Conservation (phyloP, 176 grass and related monocot species). For the Cymbopogon citratus region DNA sequence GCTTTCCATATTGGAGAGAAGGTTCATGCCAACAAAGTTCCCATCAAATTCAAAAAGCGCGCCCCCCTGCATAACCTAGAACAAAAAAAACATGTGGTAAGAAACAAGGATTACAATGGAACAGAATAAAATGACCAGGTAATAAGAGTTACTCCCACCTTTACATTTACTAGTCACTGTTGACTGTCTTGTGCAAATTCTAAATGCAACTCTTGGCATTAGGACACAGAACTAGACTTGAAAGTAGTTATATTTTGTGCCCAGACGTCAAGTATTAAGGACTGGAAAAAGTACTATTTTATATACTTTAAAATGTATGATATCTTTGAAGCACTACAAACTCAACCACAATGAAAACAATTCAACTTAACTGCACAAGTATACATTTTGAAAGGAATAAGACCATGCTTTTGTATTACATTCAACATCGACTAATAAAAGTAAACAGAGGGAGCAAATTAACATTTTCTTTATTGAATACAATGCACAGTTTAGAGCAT, state of each 20-base stretch:
- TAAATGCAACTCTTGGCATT: background rate
- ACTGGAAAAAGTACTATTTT: background rate
- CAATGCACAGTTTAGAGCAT: background rate
- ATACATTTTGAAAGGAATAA: background rate
- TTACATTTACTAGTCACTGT: background rate
- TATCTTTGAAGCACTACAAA: background rate
- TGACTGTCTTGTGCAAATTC: background rate
- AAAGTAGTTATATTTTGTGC: background rate
- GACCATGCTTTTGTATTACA: background rate
- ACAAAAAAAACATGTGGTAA: background rate
- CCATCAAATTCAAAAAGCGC: constrained; percentile 18
- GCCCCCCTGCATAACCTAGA: constrained; percentile 10
- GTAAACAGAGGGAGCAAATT: background rate
- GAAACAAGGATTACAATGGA: background rate
- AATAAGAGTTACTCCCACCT: background rate
- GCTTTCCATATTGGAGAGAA: background rate
- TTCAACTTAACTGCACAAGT: background rate
- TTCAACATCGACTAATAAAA: background rate
- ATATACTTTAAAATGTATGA: background rate
- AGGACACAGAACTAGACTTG: background rate
- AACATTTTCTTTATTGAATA: background rate
- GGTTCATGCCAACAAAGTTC: constrained; percentile 29
- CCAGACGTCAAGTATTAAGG: background rate
- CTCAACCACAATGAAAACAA: background rate
- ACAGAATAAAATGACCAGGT: background rate